Base-by-base conservation (phyloP, 495 filamentous ascomycete species). In the Xylaria curta region DNA sequence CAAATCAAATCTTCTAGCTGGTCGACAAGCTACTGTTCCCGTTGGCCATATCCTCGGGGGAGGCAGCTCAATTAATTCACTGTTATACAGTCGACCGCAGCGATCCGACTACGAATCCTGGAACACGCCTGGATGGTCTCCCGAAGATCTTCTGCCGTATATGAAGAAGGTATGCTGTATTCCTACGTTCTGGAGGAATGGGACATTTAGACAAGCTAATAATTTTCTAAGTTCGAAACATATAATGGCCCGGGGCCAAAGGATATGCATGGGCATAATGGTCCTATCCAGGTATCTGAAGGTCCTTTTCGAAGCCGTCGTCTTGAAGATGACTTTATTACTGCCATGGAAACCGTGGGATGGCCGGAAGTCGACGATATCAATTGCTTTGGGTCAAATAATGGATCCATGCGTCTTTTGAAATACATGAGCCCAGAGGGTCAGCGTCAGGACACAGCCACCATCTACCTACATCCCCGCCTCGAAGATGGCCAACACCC, bases 51-150 rank as follows among this genome's bases (percentile, higher is more conserved):
- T 86, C 3, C 79, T 90, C 0, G 88, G 88, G 49, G 89, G 88
- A 28, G 88, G 88, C 12, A 84, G 81, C 15, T 86, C 85, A 0
- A 84, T 88, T 38, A 91, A 90, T 75, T 82, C 86, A 59, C 84
- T 88, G 82, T 82, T 62, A 61, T 81, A 80, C 67, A 71, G 42
- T 49, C 75, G 78, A 15, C 73, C 75, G 3, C 79, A 79, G 63
- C 62, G 73, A 36, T 78, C 72, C 28, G 85, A 86, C 65, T 88
- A 79, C 58, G 86, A 89, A 33, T 69, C 78, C 13, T 88, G 85
- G 86, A 80, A 81, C 0, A 81, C 75, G 3, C 78, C 80, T 0
- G 87, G 87, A 1, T 89, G 87, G 87, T 77, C 77, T 26, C 80
- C 79, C 7, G 79, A 86, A 19, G 85, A 86, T 1, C 70, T 89